Percentiles rank a stretch among this genome's conserved stretches.
These are phyloP conservation scores for Candida piceae DNA, from an alignment of 805 yeast genomes.

Conservation along the genomic window DNA sequence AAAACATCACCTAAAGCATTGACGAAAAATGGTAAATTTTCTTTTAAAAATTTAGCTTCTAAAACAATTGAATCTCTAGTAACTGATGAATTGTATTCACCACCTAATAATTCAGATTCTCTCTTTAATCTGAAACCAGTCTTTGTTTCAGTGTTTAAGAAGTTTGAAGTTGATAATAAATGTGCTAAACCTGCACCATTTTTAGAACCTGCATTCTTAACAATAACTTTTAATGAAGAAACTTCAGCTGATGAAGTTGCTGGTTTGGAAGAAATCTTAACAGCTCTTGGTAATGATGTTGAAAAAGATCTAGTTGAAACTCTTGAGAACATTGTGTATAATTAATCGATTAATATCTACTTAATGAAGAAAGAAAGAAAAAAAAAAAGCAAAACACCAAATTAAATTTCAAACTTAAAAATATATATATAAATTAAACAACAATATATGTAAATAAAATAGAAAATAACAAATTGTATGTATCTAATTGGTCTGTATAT, in stretches of 20 bases:
- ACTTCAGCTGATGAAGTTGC: conserved; percentile 52
- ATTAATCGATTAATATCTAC: neutral
- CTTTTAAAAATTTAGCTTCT: conserved; percentile 76
- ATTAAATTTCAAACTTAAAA: too few species aligned
- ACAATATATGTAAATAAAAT: neutral
- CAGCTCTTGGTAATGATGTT: conserved; percentile 40
- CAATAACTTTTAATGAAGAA: conserved; percentile 72
- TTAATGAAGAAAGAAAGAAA: conserved; percentile 1
- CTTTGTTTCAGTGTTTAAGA: conserved; percentile 73
- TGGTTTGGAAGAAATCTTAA: conserved; percentile 34
- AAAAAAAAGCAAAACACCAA: neutral
- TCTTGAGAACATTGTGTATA: conserved; percentile 27
- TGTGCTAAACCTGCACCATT: conserved; percentile 74
- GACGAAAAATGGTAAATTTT: conserved; percentile 88
- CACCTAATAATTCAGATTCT: conserved; percentile 93
- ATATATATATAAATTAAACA: too few species aligned
- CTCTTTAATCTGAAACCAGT: conserved; percentile 91
- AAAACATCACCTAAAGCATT: conserved; percentile 75
- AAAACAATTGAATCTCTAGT: conserved; percentile 83
- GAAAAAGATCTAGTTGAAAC: conserved; percentile 31
- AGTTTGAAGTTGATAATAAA: conserved; percentile 76
- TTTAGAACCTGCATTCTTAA: conserved; percentile 82
- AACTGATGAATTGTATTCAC: conserved; percentile 60
- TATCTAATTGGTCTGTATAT: conserved; percentile 8
- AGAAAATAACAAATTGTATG: conserved; percentile 1